Evolutionary conservation across 345 rosid genomes (phyloP).

Genomic region (Citrus medica): DNA sequence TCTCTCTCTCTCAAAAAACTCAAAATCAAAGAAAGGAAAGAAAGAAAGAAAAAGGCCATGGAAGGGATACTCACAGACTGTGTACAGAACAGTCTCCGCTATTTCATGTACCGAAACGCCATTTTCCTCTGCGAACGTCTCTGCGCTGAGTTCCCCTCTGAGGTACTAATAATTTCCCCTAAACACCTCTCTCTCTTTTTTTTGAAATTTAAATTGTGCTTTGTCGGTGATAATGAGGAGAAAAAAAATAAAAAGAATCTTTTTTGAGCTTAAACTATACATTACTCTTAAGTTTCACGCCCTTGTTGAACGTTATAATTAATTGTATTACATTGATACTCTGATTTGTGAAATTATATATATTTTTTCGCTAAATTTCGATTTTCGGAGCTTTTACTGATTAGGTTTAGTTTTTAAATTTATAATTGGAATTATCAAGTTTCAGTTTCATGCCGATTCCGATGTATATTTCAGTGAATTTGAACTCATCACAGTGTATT

Average conservation of each 20-base stretch:
- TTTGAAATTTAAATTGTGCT: not conserved
- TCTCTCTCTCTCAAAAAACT: conserved; percentile 13
- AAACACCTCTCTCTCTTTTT: not conserved
- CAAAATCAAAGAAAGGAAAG: conserved; percentile 7
- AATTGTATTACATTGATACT: not conserved
- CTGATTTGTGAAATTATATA: not conserved
- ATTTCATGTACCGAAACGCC: conserved; percentile 80
- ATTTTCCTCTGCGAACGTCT: conserved; percentile 97
- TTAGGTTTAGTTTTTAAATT: not conserved
- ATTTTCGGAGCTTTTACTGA: not conserved
- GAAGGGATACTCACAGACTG: conserved; percentile 80
- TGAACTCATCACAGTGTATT: not conserved
- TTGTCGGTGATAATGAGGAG: conserved; percentile 4
- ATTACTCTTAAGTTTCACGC: not conserved
- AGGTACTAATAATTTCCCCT: conserved; percentile 40
- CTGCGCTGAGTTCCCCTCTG: conserved; percentile 97
- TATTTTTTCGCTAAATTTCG: not conserved
- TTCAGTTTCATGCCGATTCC: not conserved
- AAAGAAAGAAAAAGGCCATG: conserved; percentile 46
- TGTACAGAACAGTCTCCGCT: conserved; percentile 82
- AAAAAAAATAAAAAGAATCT: not conserved
- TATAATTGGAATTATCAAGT: not conserved
- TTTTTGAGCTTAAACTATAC: not conserved
- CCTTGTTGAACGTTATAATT: not conserved
- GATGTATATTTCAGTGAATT: not conserved